Evolutionary conservation across 768 basidiomycete species (phyloP).

Genomic region (Peribolospora kevripleyi): DNA sequence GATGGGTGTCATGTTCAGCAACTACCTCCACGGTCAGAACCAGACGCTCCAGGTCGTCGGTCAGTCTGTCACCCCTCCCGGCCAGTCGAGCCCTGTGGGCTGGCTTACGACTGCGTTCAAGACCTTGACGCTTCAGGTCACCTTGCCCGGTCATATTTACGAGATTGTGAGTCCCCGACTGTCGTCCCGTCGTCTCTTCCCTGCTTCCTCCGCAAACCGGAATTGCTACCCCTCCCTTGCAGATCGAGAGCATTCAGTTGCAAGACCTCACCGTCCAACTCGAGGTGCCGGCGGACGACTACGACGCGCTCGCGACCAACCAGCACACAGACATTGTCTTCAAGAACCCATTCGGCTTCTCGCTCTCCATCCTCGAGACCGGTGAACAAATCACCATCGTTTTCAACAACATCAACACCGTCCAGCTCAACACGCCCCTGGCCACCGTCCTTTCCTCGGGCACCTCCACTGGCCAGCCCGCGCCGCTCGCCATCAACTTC

Average conservation of each 20-base stretch:
- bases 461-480: constrained; percentile 11
- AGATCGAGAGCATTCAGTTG: background rate
- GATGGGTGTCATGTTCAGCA: constrained; percentile 40
- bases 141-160: constrained; percentile 36
- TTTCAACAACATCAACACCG: constrained; percentile 28
- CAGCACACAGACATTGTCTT: constrained; percentile 29
- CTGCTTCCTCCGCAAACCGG: too few species aligned
- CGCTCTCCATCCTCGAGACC: constrained; percentile 36
- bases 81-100: constrained; percentile 22
- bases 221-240: too few species aligned
- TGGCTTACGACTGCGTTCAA: constrained; percentile 52
- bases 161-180: constrained; percentile 17
- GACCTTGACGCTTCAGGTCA: constrained; percentile 36
- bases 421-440: constrained; percentile 24
- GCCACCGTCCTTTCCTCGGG: background rate
- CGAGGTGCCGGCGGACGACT: constrained; percentile 30
- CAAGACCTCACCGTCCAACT: constrained; percentile 33
- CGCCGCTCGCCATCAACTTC: constrained; percentile 34
- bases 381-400: constrained; percentile 33
- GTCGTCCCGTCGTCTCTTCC: too few species aligned
- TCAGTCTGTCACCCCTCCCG: constrained; percentile 35
- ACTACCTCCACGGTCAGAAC: constrained; percentile 39
- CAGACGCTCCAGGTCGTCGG: constrained; percentile 37
- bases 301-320: constrained; percentile 34
- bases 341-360: constrained; percentile 54